These are phyloP conservation scores for Chlorella sp. DNA, from an alignment of 139 green algal species.

Conservation along the genomic window DNA sequence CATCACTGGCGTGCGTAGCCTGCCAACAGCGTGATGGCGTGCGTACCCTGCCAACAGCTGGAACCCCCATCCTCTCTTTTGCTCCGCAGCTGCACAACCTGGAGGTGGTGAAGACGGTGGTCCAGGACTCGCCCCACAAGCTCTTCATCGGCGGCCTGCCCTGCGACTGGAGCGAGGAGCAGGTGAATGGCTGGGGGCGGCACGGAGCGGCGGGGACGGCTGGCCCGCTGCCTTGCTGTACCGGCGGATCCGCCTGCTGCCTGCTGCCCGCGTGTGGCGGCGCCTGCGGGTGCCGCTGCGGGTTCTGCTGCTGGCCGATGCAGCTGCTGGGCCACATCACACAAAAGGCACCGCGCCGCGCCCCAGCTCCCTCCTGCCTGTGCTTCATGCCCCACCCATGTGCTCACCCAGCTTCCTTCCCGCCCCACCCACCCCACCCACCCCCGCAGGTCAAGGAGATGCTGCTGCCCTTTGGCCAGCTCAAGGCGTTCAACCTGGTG, in stretches of 20 bases:
- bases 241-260: too few species aligned
- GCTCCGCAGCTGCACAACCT: constrained; percentile 44
- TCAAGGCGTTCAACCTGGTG: constrained; percentile 87
- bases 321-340: background rate
- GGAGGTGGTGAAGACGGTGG: constrained; percentile 73
- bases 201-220: too few species aligned
- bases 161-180: constrained; percentile 80
- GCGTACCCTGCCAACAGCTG: too few species aligned
- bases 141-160: constrained; percentile 84
- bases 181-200: constrained; percentile 34
- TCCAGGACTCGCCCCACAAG: constrained; percentile 82
- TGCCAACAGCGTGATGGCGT: too few species aligned
- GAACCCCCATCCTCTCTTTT: too few species aligned
- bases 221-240: background rate
- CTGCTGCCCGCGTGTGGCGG: too few species aligned
- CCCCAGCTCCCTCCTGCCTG: background rate
- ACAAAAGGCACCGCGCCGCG: background rate
- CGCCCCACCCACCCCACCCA: background rate
- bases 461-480: constrained; percentile 67
- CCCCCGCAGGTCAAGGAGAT: constrained; percentile 78
- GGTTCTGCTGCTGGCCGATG: background rate
- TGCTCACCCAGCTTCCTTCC: background rate
- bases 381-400: background rate
- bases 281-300: background rate
- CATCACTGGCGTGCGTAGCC: too few species aligned